Base-by-base conservation (phyloP, 768 basidiomycete species). In the Phaeolepiota aurea region DNA sequence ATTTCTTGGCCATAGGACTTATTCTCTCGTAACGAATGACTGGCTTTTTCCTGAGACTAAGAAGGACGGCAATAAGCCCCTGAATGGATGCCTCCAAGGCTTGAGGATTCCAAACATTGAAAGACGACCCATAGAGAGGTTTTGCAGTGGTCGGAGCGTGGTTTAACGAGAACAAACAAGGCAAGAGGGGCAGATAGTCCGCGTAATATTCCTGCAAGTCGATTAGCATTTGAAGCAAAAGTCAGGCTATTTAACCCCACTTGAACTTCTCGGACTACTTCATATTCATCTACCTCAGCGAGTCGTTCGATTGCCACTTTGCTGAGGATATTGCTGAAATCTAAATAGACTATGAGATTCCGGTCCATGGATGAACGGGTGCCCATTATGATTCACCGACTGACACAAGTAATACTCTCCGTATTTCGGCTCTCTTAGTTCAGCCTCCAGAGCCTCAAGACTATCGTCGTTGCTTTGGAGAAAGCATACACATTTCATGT, bases 321-420 rank as follows among this genome's bases (percentile, higher is more conserved):
- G 47, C 76, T 88, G 47, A 99, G 61, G 30, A 87, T 79, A 53
- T 92, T 98, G 65, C 92, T 97, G 58, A 99, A 99, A 63, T 96
- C 94, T 98, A 43, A 13, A 37, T 33, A 41, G 35, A 37, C 22
- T 38, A 40, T 51, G 53, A 46, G 56, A 56, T 42, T 41, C 39
- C 25, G 21, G 44, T 44, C 40, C 41, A 40, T 18, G 21, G 35
- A 41, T 44, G 41, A 47, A 55, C 45, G 38, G 42, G 48, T 48
- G 61, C 52, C 50, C 54, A 53, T 53, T 48, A 54, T 62, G 65
- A 74, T 68, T 74, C 78, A 86, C 82, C 74, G 70, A 90, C 94
- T 85, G 77, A 98, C 94, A 99, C 57, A 99, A 68, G 73, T 94
- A 98, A 65, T 99, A 99, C 66, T 92, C 91, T 58, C 92, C 92